A percentile compares a stretch with the other conserved stretches of the same genome.
phyloP scores from a whole-genome alignment of 2,329 filamentous ascomycete genomes.

The Didymella keratinophila region DNA sequence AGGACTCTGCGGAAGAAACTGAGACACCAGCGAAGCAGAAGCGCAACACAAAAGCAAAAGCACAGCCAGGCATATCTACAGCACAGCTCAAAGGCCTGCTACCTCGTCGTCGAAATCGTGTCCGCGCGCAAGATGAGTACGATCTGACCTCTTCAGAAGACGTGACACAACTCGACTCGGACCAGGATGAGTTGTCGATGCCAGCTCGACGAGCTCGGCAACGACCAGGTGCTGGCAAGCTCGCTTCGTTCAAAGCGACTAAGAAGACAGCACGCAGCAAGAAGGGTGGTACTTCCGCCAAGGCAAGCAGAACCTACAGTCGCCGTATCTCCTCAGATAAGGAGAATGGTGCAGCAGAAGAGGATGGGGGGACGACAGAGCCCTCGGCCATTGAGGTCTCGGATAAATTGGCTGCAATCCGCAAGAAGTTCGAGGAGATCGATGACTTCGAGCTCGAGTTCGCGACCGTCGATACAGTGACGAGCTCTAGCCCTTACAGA shows the following conservation, averaged over 20 bases:
- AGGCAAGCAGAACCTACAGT: slow-evolving; percentile 44
- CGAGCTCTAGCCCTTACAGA: slow-evolving; percentile 54
- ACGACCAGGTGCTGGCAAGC: slow-evolving; percentile 26
- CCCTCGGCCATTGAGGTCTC: slow-evolving; percentile 37
- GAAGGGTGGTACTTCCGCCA: slow-evolving; percentile 27
- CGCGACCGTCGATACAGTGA: slow-evolving; percentile 54
- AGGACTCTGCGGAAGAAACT: slow-evolving; percentile 35
- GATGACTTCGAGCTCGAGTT: slow-evolving; percentile 61
- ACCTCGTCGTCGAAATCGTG: slow-evolving; percentile 51
- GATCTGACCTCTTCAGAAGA: slow-evolving; percentile 52
- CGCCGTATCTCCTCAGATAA: slow-evolving; percentile 53
- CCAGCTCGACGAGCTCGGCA: slow-evolving; percentile 34
- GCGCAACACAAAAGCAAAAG: slow-evolving; percentile 30
- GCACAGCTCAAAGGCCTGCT: slow-evolving; percentile 56
- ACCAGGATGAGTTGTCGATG: slow-evolving; percentile 54
- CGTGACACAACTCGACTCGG: slow-evolving; percentile 44
- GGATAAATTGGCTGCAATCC: slow-evolving; percentile 53
- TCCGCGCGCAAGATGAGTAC: slow-evolving; percentile 48
- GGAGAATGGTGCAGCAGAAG: slow-evolving; percentile 49
- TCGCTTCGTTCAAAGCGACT: slow-evolving; percentile 32
- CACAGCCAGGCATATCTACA: slow-evolving; percentile 51
- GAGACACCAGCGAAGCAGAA: slow-evolving; percentile 35
- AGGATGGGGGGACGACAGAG: slow-evolving; percentile 38
- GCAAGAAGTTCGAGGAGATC: slow-evolving; percentile 59
- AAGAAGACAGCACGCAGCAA: slow-evolving; percentile 38